A percentile compares a stretch with the other conserved stretches of the same genome.
phyloP scores from a whole-genome alignment of 2,329 filamentous ascomycete species.

The Atkinsonella hypoxylon region DNA sequence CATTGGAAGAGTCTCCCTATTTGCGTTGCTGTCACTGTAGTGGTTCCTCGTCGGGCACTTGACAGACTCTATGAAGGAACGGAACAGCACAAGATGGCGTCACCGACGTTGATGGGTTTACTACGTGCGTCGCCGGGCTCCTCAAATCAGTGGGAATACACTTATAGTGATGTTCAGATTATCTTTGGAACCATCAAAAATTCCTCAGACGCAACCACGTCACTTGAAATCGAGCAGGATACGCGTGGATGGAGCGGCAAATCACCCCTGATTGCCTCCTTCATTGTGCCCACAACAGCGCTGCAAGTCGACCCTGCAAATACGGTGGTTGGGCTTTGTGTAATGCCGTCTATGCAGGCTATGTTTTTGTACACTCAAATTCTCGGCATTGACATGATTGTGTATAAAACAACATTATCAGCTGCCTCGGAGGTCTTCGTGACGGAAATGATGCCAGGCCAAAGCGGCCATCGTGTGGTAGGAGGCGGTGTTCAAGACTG shows the following conservation, averaged over 20 bases:
- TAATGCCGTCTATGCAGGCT: constrained; percentile 16
- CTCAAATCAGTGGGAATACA: constrained; percentile 19
- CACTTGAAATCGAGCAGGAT: constrained; percentile 24
- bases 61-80: constrained; percentile 15
- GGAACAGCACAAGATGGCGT: constrained; percentile 8
- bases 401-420: constrained; percentile 21
- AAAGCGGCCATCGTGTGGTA: constrained; percentile 15
- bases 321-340: constrained; percentile 19
- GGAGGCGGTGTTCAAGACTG: constrained; percentile 14
- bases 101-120: constrained; percentile 20
- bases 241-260: constrained; percentile 23
- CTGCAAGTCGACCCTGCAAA: constrained; percentile 22
- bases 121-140: constrained; percentile 15
- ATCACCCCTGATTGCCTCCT: constrained; percentile 28
- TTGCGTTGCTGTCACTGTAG: constrained; percentile 24
- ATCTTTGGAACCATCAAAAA: constrained; percentile 25
- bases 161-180: constrained; percentile 29
- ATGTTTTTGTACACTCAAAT: constrained; percentile 12
- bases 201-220: constrained; percentile 18
- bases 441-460: constrained; percentile 25
- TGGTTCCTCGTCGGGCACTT: constrained; percentile 20
- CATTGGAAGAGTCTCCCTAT: constrained; percentile 26
- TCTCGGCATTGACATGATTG: constrained; percentile 16
- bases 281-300: constrained; percentile 24
- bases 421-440: constrained; percentile 22